Conservation (phyloP, 2,329 filamentous ascomycete genomes). For the Ophiocordyceps unilateralis region DNA sequence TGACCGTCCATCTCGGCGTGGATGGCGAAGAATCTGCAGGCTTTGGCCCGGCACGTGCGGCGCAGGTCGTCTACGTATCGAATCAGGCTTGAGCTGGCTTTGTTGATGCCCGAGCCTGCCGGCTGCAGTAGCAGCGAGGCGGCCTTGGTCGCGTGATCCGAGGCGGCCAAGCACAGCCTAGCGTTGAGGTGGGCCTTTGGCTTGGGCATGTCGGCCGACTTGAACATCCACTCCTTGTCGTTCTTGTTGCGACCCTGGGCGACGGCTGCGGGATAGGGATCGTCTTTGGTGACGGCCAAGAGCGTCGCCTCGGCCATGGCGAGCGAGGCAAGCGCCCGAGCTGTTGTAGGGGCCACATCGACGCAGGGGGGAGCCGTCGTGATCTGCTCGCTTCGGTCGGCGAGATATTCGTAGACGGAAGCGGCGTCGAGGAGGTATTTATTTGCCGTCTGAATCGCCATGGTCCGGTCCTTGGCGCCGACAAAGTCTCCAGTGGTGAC, state of each 20-base stretch:
- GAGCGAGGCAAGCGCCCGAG: constrained; percentile 43
- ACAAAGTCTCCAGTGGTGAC: constrained; percentile 43
- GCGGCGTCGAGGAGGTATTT: constrained; percentile 64
- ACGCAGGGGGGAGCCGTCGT: constrained; percentile 25
- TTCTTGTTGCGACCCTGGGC: constrained; percentile 67
- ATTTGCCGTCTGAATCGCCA: constrained; percentile 56
- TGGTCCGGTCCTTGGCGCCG: constrained; percentile 46
- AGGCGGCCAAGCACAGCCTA: constrained; percentile 69
- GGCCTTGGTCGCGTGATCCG: constrained; percentile 71
- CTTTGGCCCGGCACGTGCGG: constrained; percentile 61
- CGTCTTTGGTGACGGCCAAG: constrained; percentile 80
- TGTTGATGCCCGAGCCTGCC: constrained; percentile 21
- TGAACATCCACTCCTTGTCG: constrained; percentile 95
- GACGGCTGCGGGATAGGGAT: constrained; percentile 73
- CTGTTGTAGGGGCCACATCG: constrained; percentile 34
- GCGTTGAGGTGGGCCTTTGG: constrained; percentile 81
- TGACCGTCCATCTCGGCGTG: constrained; percentile 72
- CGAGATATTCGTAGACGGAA: constrained; percentile 58
- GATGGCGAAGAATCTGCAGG: constrained; percentile 78
- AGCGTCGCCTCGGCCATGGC: constrained; percentile 79
- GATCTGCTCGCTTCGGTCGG: constrained; percentile 32
- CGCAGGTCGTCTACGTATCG: constrained; percentile 63
- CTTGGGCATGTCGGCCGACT: constrained; percentile 70
- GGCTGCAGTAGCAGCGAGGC: constrained; percentile 27
- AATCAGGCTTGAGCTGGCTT: constrained; percentile 46